Conservation (phyloP, 805 yeast genomes). For the Maudiozyma pseudohumilis region DNA sequence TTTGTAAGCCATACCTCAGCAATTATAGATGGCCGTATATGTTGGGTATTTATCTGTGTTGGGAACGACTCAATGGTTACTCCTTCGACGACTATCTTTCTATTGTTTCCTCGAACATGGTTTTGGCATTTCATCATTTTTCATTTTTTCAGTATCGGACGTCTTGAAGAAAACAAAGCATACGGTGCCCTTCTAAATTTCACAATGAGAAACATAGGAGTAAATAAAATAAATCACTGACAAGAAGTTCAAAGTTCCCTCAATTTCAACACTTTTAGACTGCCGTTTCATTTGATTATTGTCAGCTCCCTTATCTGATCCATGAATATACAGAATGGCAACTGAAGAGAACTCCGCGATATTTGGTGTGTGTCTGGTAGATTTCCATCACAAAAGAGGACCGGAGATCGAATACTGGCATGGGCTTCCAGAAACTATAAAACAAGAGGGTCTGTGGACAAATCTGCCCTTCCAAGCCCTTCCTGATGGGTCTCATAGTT, state of each 20-base stretch:
- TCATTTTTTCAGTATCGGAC: not conserved
- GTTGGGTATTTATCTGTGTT: too few relatives aligned
- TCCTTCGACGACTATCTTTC: not conserved
- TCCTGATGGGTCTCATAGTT: constrained; percentile 93
- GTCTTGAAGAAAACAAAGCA: too few relatives aligned
- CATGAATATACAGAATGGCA: not conserved
- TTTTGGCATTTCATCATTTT: not conserved
- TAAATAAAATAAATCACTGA: too few relatives aligned
- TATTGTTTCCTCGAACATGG: not conserved
- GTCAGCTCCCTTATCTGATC: too few relatives aligned
- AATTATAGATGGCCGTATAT: too few relatives aligned
- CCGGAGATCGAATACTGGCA: constrained; percentile 94
- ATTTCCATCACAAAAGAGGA: constrained; percentile 86
- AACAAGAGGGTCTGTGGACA: constrained; percentile 53
- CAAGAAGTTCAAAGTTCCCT: too few relatives aligned
- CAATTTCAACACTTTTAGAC: too few relatives aligned
- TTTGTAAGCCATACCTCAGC: constrained; percentile 18
- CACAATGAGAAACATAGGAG: too few relatives aligned
- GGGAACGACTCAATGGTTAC: too few relatives aligned
- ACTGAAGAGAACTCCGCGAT: constrained; percentile 31
- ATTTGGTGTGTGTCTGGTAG: constrained; percentile 81
- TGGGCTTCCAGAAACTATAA: constrained; percentile 32
- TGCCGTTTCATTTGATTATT: too few relatives aligned
- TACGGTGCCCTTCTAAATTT: too few relatives aligned
- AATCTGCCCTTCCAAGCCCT: constrained; percentile 87